These are phyloP conservation scores for Candida boidinii DNA, from an alignment of 805 yeast genomes.

Conservation along the genomic window DNA sequence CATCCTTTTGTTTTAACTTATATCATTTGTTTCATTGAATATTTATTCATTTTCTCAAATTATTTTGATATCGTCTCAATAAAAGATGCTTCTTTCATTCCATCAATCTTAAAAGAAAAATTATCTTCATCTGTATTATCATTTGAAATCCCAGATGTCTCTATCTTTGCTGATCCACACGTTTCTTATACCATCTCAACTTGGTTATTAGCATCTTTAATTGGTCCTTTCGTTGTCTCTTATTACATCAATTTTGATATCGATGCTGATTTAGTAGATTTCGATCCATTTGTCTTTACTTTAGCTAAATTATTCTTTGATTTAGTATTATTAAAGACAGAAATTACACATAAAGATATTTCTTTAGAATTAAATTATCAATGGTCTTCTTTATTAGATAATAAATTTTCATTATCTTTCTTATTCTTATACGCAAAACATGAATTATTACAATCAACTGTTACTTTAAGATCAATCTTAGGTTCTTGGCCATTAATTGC, in stretches of 20 bases:
- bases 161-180: conserved; percentile 23
- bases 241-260: conserved; percentile 48
- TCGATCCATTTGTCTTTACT: conserved; percentile 43
- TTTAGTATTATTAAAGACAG: conserved; percentile 26
- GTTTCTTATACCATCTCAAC: conserved; percentile 24
- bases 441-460: conserved; percentile 22
- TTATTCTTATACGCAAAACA: conserved; percentile 16
- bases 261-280: conserved; percentile 36
- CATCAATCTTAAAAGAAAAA: conserved; percentile 14
- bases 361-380: conserved; percentile 23
- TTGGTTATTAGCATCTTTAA: conserved; percentile 34
- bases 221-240: conserved; percentile 33
- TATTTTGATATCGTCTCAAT: conserved; percentile 11
- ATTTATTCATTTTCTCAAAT: conserved; percentile 9
- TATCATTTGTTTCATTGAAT: conserved; percentile 16
- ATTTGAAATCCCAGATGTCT: conserved; percentile 27
- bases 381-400: conserved; percentile 20
- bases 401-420: conserved; percentile 16
- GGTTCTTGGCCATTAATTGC: conserved; percentile 40
- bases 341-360: conserved; percentile 13
- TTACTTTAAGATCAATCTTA: conserved; percentile 31
- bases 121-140: conserved; percentile 13
- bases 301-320: conserved; percentile 34
- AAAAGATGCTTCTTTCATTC: conserved; percentile 12
- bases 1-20: conserved; percentile 24